These are phyloP conservation scores for Echria macrotheca DNA, from an alignment of 495 filamentous ascomycete genomes.

Conservation along the genomic window DNA sequence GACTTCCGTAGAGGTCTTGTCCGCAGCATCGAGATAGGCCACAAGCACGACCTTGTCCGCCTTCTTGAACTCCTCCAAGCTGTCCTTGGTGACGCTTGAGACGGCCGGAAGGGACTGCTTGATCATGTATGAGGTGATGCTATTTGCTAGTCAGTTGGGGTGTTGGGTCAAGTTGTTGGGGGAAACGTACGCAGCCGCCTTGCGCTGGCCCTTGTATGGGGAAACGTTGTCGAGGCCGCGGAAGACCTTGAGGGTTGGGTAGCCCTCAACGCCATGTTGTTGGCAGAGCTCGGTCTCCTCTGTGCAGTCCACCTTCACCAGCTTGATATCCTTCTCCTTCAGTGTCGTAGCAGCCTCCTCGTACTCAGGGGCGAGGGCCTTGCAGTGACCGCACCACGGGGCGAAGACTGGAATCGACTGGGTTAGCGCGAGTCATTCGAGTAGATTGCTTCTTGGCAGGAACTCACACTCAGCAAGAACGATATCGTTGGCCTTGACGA, in stretches of 20 bases:
- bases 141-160: constrained; percentile 24
- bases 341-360: constrained; percentile 87
- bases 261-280: constrained; percentile 85
- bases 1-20: constrained; percentile 77
- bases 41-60: constrained; percentile 94
- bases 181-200: constrained; percentile 74
- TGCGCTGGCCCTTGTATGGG: constrained; percentile 83
- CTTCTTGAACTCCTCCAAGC: constrained; percentile 91
- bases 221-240: constrained; percentile 77
- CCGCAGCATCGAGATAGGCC: constrained; percentile 76
- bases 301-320: constrained; percentile 97
- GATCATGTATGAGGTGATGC: constrained; percentile 97
- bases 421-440: too few relatives aligned
- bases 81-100: constrained; percentile 70
- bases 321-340: constrained; percentile 88
- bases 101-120: constrained; percentile 97
- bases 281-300: constrained; percentile 88
- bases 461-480: constrained; percentile 72
- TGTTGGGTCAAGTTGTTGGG: constrained; percentile 25
- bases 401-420: constrained; percentile 67
- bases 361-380: constrained; percentile 77
- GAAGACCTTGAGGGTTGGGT: constrained; percentile 98
- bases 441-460: too few relatives aligned
- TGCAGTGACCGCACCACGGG: constrained; percentile 78
- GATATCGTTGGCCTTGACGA: constrained; percentile 78